These are phyloP conservation scores for Xylaria nigripes DNA, from an alignment of 495 filamentous ascomycete genomes.

Conservation along the genomic window DNA sequence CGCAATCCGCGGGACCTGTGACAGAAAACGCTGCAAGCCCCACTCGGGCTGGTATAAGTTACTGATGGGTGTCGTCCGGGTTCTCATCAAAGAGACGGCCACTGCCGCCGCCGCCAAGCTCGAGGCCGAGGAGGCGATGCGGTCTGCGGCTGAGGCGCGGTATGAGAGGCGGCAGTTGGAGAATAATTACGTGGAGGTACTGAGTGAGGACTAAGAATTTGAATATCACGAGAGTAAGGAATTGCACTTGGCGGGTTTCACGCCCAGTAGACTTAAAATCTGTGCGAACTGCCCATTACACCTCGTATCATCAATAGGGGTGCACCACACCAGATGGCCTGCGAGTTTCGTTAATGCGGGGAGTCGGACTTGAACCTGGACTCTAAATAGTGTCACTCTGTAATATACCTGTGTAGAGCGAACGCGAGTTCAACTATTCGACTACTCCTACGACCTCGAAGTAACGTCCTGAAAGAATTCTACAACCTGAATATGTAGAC, in stretches of 20 bases:
- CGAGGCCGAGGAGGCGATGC: constrained; percentile 33
- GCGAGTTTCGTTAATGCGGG: not conserved
- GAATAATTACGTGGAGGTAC: constrained; percentile 30
- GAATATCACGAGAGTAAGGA: not conserved
- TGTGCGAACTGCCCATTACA: not conserved
- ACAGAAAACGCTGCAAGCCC: constrained; percentile 41
- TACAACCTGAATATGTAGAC: no score
- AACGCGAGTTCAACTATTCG: no score
- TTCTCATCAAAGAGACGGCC: constrained; percentile 39
- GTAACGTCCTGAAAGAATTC: not conserved
- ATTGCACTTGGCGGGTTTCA: not conserved
- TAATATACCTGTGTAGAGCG: no score
- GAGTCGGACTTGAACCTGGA: no score
- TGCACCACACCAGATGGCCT: not conserved
- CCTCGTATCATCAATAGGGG: no score
- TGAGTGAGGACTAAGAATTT: constrained; percentile 12
- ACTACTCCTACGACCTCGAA: not conserved
- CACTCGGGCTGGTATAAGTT: constrained; percentile 38
- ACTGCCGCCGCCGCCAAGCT: constrained; percentile 35
- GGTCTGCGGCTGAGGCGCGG: constrained; percentile 31
- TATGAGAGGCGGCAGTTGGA: constrained; percentile 30
- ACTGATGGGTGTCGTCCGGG: constrained; percentile 31
- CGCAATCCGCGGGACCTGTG: constrained; percentile 34
- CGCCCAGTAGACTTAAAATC: not conserved
- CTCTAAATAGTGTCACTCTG: no score